Evolutionary conservation across 1,284 basidiomycete species (phyloP), one percentile per base, ranked within the genome.

Genomic region (Apiotrichum siamense): DNA sequence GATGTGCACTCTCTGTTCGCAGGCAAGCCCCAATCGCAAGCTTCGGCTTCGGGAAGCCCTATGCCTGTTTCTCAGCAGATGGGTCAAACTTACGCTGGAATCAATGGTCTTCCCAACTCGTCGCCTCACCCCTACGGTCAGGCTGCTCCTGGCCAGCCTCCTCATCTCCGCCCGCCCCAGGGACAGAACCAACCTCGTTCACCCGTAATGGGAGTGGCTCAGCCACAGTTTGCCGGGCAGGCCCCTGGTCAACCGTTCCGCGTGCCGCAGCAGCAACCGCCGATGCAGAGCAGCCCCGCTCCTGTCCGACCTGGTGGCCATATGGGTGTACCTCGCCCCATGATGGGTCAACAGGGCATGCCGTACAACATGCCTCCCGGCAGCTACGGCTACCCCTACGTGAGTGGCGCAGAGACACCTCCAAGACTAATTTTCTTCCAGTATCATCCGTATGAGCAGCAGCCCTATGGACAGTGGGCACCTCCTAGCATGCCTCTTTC

Each of bases 1-100:
- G 62, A 72, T 42, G 53, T 68, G 17, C 64, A 72, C 52, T 56
- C 69, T 2, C 60, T 72, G 6, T 70, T 73, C 43, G 55, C 56
- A 4, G 64, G 60, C 50, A 73, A 64, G 58, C 65, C 69, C 11
- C 62, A 63, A 26, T 49, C 50, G 15, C 32, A 49, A 25, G 43
- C 46, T 21, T 41, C 58, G 13, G 29, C 54, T 42, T 41, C 52
- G 26, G 46, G 56, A 37, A 43, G 50, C 21, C 50, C 50, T 44
- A 51, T 61, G 57, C 54, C 57, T 32, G 50, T 57, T 33, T 47
- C 51, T 43, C 53, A 61, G 52, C 46, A 50, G 46, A 58, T 64
- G 40, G 46, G 36, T n/a, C 54, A 59, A 27, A 55, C 49, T 20
- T 55, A 57, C 57, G 54, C 50, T 15, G 61, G 56, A 23, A 55